Base-by-base conservation (phyloP, 345 rosid genomes). In the Salix viminalis region DNA sequence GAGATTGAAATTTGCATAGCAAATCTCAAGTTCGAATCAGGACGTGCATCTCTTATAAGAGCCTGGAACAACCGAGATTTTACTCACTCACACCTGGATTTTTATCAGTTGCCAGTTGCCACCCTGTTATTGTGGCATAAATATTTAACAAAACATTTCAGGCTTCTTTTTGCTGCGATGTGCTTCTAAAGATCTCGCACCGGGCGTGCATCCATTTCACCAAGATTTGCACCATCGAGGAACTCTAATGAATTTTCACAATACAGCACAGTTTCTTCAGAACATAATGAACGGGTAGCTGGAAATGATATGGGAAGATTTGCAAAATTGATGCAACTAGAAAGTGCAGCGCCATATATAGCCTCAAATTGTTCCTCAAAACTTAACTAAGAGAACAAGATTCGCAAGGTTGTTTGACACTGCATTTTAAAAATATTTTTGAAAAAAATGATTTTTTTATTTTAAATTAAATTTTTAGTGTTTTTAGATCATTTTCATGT, bases 71-170 rank as follows among this genome's bases (percentile, higher is more conserved):
- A 4, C 0, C 5, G 0, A 0, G 1, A 4, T 34, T 34, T 34
- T 34, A 34, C 36, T 4, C 36, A 1, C 1, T 4, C 36, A 0
- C 1, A 0, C 1, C 36, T 34, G 36, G 1, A 34, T 4, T 5
- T 34, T 34, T 34, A 34, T 34, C 37, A 34, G 6, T 34, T 34
- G 36, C 6, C 36, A 34, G 5, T 34, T 34, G 37, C 37, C 37
- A 34, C 37, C 0, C 37, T 7, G 37, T 41, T 41, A 2, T 10
- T 41, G 44, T 90, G 71, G 81, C 96, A 56, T 34, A 34, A 34
- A 4, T 34, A 34, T 34, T 34, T 34, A 34, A 79, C 92, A 16
- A 69, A 61, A 30, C 85, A 86, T 84, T 80, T 90, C 7, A 88
- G 90, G 26, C 46, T 85, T 77, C 75, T 90, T 21, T 9, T 46